Evolutionary conservation across 768 basidiomycete species (phyloP).

Genomic region (Lepiota brunneoincarnata): DNA sequence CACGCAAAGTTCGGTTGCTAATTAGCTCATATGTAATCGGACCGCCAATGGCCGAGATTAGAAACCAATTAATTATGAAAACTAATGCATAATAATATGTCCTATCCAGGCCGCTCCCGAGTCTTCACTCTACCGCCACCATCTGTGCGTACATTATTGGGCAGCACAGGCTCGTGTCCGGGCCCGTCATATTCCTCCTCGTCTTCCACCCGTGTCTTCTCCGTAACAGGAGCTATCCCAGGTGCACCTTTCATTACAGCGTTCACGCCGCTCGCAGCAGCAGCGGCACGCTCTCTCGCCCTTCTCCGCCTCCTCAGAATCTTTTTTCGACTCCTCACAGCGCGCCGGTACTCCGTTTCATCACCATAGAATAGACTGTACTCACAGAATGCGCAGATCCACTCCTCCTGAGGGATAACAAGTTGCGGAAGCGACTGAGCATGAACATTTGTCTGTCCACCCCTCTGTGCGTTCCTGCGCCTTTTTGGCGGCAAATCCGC

Average conservation of each 20-base stretch:
- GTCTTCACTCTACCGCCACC: constrained; percentile 18
- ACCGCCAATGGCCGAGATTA: constrained; percentile 5
- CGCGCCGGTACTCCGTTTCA: constrained; percentile 59
- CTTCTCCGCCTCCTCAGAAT: constrained; percentile 67
- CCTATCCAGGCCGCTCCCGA: constrained; percentile 9
- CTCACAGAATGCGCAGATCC: constrained; percentile 95
- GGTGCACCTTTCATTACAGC: constrained; percentile 17
- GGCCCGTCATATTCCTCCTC: constrained; percentile 26
- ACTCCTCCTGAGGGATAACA: constrained; percentile 74
- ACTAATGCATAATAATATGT: background rate
- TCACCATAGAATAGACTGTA: constrained; percentile 91
- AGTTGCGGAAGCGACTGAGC: constrained; percentile 24
- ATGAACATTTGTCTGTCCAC: constrained; percentile 7
- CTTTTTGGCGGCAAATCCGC: constrained; percentile 60
- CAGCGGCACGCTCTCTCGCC: constrained; percentile 69
- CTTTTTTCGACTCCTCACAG: constrained; percentile 73
- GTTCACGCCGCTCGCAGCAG: constrained; percentile 34
- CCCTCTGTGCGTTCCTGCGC: constrained; percentile 12
- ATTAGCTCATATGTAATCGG: constrained; percentile 4
- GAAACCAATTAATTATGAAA: constrained; percentile 4
- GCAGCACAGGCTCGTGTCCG: constrained; percentile 21
- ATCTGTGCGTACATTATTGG: constrained; percentile 21
- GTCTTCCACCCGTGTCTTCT: constrained; percentile 17
- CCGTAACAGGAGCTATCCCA: constrained; percentile 11
- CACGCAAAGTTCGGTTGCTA: background rate